These are phyloP conservation scores for Chaetomium globosum DNA, from an alignment of 2,329 filamentous ascomycete genomes.

Conservation along the genomic window DNA sequence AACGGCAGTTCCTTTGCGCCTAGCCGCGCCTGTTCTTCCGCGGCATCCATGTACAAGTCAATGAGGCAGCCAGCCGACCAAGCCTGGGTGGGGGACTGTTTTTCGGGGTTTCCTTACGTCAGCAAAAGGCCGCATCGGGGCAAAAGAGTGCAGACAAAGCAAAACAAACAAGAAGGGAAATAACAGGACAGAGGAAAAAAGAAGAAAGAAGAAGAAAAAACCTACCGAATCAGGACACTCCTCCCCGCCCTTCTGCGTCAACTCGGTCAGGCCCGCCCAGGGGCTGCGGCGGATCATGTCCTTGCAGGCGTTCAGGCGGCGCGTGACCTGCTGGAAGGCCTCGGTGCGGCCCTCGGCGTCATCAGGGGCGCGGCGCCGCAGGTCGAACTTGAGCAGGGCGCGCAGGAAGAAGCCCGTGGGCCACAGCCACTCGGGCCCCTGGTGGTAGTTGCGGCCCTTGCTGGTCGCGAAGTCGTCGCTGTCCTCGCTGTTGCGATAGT, in stretches of 20 bases:
- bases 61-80: constrained; percentile 96
- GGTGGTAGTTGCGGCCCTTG: constrained; percentile 96
- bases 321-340: constrained; percentile 91
- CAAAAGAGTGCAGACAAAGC: not conserved
- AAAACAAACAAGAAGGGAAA: not conserved
- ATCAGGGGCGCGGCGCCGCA: constrained; percentile 64
- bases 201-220: constrained; percentile 34
- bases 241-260: constrained; percentile 87
- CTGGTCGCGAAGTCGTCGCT: constrained; percentile 86
- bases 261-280: constrained; percentile 89
- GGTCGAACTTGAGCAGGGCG: constrained; percentile 86
- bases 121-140: constrained; percentile 20
- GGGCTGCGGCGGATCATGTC: constrained; percentile 75
- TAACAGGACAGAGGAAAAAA: not conserved
- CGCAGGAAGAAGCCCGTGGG: constrained; percentile 94
- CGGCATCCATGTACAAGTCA: constrained; percentile 92
- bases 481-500: constrained; percentile 95
- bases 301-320: constrained; percentile 80
- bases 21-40: constrained; percentile 51
- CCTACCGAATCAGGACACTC: constrained; percentile 85
- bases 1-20: constrained; percentile 35
- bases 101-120: constrained; percentile 14
- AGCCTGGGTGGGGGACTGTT: constrained; percentile 85
- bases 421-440: constrained; percentile 98
- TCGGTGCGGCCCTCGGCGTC: constrained; percentile 71